Evolutionary conservation across 192 early-diverging fungal genomes (phyloP), one percentile per base, ranked within the genome.

Genomic region (Entomortierella parvispora): DNA sequence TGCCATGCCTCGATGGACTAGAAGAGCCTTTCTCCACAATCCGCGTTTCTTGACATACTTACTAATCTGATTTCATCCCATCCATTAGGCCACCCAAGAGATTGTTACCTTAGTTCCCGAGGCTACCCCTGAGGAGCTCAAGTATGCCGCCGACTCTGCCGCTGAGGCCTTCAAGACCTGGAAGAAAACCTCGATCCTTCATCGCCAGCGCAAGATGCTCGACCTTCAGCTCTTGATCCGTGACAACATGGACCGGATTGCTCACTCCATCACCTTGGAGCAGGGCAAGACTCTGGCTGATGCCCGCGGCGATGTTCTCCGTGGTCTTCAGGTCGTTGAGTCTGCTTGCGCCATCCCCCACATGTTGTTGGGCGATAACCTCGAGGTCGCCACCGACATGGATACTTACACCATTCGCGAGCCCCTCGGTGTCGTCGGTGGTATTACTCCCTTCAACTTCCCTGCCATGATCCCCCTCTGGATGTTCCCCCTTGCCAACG

Each of bases 361-460:
- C 55, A 64, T 91, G 53, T 50, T 96, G 65, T 87, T 96, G 90
- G 97, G 97, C 28, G 88, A 92, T 54, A 83, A 88, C 50, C 81
- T 96, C 20, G 88, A 91, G 44, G 97, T 98, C 22, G 80, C 94
- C 8, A 89, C 83, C 37, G 95, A 96, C 74, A 98, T 98, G 97
- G 97, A 97, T 59, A 98, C 97, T 18, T 97, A 94, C 83, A 93
- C 92, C 11, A 91, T 95, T 60, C 90, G 95, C 34, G 93, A 97
- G 79, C 96, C 96, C 25, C 81, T 93, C 53, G 97, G 97, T 62
- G 97, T 98, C 29, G 91, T 93, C 48, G 95, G 89, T 40, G 97
- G 97, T 55, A 96, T 98, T 63, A 90, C 90, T 67, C 95, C 97
- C 47, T 98, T 98, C 87, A 98, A 98, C 80, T 98, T 98, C 82